These are phyloP conservation scores for Sarcodon aspratus DNA, from an alignment of 768 basidiomycete genomes.

Conservation along the genomic window DNA sequence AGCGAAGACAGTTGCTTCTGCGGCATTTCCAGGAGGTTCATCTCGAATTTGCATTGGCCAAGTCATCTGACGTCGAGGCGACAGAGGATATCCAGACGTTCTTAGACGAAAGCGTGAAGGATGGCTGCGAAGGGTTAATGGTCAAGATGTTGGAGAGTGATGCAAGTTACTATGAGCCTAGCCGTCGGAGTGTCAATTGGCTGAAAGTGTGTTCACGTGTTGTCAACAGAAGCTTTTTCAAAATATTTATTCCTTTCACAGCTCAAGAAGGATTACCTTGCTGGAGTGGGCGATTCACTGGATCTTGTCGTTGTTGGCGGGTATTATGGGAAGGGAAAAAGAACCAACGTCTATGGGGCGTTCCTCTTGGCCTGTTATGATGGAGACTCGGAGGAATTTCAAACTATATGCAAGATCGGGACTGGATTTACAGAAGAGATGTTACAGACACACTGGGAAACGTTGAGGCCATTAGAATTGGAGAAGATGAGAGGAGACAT, in stretches of 20 bases:
- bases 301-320: slow-evolving; percentile 97
- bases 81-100: slow-evolving; percentile 92
- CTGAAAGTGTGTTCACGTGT: slow-evolving; percentile 55
- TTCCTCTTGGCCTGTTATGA: slow-evolving; percentile 98
- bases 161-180: slow-evolving; percentile 91
- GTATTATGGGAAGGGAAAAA: slow-evolving; percentile 96
- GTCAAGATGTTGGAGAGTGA: slow-evolving; percentile 96
- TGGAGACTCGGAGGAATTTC: slow-evolving; percentile 85
- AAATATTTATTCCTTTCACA: slow-evolving; percentile 18
- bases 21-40: slow-evolving; percentile 74
- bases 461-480: slow-evolving; percentile 68
- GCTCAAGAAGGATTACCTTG: slow-evolving; percentile 98
- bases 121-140: slow-evolving; percentile 98
- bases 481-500: slow-evolving; percentile 68
- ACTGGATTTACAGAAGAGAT: slow-evolving; percentile 96
- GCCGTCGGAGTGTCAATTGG: slow-evolving; percentile 94
- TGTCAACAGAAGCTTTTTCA: not conserved
- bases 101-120: slow-evolving; percentile 93
- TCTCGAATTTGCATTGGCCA: slow-evolving; percentile 91
- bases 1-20: slow-evolving; percentile 67
- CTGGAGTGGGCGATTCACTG: slow-evolving; percentile 93
- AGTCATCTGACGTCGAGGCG: slow-evolving; percentile 78
- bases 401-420: slow-evolving; percentile 98
- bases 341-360: slow-evolving; percentile 94
- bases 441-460: slow-evolving; percentile 69